Percentiles rank a stretch among this genome's conserved stretches.
Evolutionary conservation across 805 yeast species (phyloP).

Genomic region (Torulaspora franciscae): DNA sequence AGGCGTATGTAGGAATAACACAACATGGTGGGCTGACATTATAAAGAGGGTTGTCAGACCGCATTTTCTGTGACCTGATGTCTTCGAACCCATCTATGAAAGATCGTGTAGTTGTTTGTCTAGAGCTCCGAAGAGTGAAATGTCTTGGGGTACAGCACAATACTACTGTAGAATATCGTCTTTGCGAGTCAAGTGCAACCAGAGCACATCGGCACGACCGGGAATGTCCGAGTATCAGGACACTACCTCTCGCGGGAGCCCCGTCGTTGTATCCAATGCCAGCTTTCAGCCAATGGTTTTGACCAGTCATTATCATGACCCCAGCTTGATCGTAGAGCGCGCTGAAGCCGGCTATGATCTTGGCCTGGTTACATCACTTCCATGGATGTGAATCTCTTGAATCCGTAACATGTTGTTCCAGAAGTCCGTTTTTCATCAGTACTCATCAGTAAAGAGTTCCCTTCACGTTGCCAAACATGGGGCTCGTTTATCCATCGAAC

Average conservation of each 20-base stretch:
- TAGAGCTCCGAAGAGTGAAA: background rate
- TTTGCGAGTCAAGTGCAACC: constrained; percentile 5
- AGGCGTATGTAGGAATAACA: no score
- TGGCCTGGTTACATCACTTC: background rate
- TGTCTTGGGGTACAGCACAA: constrained; percentile 6
- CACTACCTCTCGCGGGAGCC: constrained; percentile 2
- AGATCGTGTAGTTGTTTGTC: constrained; percentile 1
- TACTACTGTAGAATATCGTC: constrained; percentile 2
- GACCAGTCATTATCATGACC: constrained; percentile 3
- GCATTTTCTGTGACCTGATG: no score
- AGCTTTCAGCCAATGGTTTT: constrained; percentile 5
- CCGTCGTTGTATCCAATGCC: constrained; percentile 8
- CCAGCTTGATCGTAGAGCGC: constrained; percentile 8
- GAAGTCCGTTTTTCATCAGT: constrained; percentile 4
- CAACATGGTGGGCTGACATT: no score
- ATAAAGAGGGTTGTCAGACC: no score
- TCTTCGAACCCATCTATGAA: background rate
- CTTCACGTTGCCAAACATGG: background rate
- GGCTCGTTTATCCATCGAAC: background rate
- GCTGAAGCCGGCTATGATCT: constrained; percentile 2
- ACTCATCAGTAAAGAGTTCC: background rate
- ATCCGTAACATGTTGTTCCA: constrained; percentile 8
- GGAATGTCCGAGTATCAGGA: constrained; percentile 1
- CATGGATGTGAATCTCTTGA: constrained; percentile 2
- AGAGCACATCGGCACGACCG: background rate